Percentiles rank a stretch among this genome's conserved stretches.
phyloP scores from a whole-genome alignment of 1,284 basidiomycete species.

The Microbotryum violaceum region DNA sequence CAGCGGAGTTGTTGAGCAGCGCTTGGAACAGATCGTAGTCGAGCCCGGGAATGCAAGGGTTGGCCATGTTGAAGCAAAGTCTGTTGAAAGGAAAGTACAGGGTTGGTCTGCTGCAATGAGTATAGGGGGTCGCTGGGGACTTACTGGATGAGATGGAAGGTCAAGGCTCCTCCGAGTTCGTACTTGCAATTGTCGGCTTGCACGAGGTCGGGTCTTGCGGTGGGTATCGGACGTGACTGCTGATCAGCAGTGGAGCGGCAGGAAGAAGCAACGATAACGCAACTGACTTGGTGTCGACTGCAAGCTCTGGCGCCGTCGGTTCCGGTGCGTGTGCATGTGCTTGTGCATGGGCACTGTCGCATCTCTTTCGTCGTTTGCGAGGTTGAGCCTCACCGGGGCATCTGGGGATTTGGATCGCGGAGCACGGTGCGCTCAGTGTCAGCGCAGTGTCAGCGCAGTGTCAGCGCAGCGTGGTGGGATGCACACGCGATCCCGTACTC shows the following conservation, averaged over 20 bases:
- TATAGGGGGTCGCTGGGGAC: neutral
- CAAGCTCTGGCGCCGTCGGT: neutral
- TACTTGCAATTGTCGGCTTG: neutral
- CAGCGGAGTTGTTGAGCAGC: conserved; percentile 5
- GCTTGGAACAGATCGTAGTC: conserved; percentile 7
- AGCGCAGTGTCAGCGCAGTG: too few relatives aligned
- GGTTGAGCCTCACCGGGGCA: conserved; percentile 20
- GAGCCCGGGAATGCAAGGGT: conserved; percentile 10
- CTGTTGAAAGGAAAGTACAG: neutral
- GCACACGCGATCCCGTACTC: too few relatives aligned
- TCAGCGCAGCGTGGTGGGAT: too few relatives aligned
- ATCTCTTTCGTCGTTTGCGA: conserved; percentile 17
- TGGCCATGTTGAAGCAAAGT: neutral
- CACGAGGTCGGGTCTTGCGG: neutral
- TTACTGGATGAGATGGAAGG: conserved; percentile 19
- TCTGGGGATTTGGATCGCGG: neutral
- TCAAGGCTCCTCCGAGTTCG: conserved; percentile 9
- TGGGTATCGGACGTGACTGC: neutral
- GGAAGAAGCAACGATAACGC: neutral
- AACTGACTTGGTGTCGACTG: neutral
- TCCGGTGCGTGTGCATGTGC: neutral
- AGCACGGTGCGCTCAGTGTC: too few relatives aligned
- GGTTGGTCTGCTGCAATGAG: neutral
- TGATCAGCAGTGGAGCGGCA: neutral
- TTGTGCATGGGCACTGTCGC: neutral